phyloP scores from a whole-genome alignment of 805 yeast genomes.

The Wickerhamiella sergipiensis region DNA sequence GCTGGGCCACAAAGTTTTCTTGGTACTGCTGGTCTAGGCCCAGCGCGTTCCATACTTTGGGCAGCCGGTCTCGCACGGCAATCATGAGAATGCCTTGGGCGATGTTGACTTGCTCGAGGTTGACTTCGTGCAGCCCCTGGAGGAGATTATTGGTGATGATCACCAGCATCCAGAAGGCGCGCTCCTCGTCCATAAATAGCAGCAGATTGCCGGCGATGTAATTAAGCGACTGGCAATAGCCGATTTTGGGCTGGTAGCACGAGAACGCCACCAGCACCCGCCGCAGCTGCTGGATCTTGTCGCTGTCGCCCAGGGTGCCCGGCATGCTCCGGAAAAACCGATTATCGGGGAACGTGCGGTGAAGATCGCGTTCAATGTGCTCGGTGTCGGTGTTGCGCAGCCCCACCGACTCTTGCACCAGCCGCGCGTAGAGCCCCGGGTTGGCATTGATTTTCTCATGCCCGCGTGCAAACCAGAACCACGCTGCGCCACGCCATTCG shows the following conservation, averaged over 20 bases:
- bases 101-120: constrained; percentile 84
- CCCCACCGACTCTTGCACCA: constrained; percentile 44
- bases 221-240: constrained; percentile 91
- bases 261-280: constrained; percentile 77
- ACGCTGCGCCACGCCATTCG: constrained; percentile 93
- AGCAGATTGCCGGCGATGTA: constrained; percentile 79
- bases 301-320: neutral
- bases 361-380: constrained; percentile 83
- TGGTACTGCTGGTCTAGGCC: constrained; percentile 31
- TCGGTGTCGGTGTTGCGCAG: constrained; percentile 66
- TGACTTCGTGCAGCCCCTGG: constrained; percentile 84
- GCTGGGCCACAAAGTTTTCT: constrained; percentile 41
- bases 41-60: constrained; percentile 58
- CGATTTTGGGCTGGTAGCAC: constrained; percentile 73
- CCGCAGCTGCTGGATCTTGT: constrained; percentile 53
- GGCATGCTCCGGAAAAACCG: constrained; percentile 56
- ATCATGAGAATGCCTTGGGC: constrained; percentile 91
- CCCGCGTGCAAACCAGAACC: constrained; percentile 92
- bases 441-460: constrained; percentile 55
- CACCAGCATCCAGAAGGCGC: constrained; percentile 90
- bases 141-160: constrained; percentile 72
- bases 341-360: constrained; percentile 93
- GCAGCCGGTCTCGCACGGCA: constrained; percentile 70
- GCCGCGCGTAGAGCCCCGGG: constrained; percentile 56
- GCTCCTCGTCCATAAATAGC: constrained; percentile 78